These are phyloP conservation scores for Lipomyces orientalis DNA, from an alignment of 805 yeast species.

Conservation along the genomic window DNA sequence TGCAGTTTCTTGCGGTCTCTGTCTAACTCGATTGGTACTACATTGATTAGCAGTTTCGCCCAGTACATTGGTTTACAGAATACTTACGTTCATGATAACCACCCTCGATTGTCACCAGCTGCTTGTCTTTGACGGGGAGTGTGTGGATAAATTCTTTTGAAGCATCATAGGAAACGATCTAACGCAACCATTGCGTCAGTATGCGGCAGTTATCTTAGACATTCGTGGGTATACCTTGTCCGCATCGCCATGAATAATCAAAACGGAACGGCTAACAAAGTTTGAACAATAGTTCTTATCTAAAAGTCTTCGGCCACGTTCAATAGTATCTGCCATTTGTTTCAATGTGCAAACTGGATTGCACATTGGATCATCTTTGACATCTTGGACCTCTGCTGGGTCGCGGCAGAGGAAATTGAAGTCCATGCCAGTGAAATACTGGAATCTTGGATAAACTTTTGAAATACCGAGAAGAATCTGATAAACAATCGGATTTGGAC, in stretches of 20 bases:
- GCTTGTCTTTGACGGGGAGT: constrained; percentile 38
- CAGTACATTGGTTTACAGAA: neutral
- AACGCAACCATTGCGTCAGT: no score
- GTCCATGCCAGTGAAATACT: constrained; percentile 38
- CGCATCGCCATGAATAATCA: constrained; percentile 44
- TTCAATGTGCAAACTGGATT: constrained; percentile 42
- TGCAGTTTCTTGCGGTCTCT: constrained; percentile 11
- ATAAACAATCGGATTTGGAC: constrained; percentile 40
- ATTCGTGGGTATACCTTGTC: constrained; percentile 41
- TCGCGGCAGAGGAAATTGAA: constrained; percentile 43
- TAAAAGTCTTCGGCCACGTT: constrained; percentile 44
- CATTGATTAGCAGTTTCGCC: neutral
- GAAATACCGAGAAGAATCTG: constrained; percentile 41
- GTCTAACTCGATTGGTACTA: constrained; percentile 16
- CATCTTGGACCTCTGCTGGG: constrained; percentile 35
- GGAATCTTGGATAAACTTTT: constrained; percentile 41
- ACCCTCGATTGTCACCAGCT: constrained; percentile 34
- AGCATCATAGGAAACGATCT: constrained; percentile 31
- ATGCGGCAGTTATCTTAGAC: no score
- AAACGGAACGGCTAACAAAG: constrained; percentile 45
- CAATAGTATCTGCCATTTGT: constrained; percentile 45
- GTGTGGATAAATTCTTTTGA: constrained; percentile 37
- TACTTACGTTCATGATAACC: constrained; percentile 38
- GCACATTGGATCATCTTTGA: constrained; percentile 42
- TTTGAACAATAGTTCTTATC: constrained; percentile 41